These are phyloP conservation scores for Colletotrichum camelliae DNA, from an alignment of 2,329 filamentous ascomycete species.

Conservation along the genomic window DNA sequence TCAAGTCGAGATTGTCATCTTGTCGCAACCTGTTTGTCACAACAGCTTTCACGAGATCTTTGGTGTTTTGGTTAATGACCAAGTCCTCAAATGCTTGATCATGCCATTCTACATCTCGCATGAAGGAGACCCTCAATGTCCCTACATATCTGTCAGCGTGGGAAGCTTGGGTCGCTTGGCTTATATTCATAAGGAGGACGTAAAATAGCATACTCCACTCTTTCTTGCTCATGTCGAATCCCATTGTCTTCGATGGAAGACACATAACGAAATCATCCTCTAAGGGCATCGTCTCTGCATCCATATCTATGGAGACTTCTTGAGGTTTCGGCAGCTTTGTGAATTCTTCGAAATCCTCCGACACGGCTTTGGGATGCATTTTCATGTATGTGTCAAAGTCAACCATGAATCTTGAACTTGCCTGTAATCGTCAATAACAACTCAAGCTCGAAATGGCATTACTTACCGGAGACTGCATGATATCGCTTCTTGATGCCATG, in stretches of 20 bases:
- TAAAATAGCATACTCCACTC: neutral
- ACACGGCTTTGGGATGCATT: too few relatives aligned
- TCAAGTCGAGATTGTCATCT: conserved; percentile 27
- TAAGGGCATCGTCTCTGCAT: too few relatives aligned
- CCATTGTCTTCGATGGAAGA: neutral
- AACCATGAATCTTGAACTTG: too few relatives aligned
- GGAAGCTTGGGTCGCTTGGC: too few relatives aligned
- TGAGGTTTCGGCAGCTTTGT: too few relatives aligned
- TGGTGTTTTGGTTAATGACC: conserved; percentile 24
- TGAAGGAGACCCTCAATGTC: neutral
- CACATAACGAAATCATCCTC: neutral
- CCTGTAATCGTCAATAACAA: too few relatives aligned
- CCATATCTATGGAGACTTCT: too few relatives aligned
- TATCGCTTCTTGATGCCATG: neutral
- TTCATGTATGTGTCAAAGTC: too few relatives aligned
- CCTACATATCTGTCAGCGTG: neutral
- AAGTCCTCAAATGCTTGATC: conserved; percentile 23
- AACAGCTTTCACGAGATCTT: conserved; percentile 34
- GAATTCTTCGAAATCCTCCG: too few relatives aligned
- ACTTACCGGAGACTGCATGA: too few relatives aligned
- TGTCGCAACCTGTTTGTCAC: conserved; percentile 25
- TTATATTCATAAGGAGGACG: too few relatives aligned
- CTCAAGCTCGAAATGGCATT: too few relatives aligned
- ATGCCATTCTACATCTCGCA: conserved; percentile 14
- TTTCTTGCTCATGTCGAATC: neutral